Evolutionary conservation across 306 rosid genomes (phyloP), one percentile per base, ranked within the genome.

Genomic region (Prunus padus): DNA sequence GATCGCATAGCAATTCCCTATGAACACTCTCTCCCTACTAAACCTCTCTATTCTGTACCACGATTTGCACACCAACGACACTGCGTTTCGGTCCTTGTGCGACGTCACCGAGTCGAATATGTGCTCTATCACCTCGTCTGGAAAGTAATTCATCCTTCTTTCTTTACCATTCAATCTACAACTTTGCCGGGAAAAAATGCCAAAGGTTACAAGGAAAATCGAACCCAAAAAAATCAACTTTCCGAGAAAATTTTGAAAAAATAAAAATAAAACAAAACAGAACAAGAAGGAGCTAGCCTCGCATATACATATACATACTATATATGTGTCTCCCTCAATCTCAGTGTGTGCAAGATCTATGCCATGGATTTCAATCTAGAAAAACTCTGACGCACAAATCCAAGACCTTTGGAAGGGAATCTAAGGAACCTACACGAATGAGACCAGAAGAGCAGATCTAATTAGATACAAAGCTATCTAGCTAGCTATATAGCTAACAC

Each of bases 81-180:
- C 82, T 5, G 89, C 79, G 87, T 95, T 95, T 20, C 99, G 84
- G 83, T 95, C 97, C 26, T 81, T 69, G 79, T 92, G 93, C 76
- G 95, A 76, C n/a, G 77, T 84, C 26, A 92, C 92, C 57, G 65
- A 86, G 69, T 85, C 96, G 79, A 95, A 92, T 13, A 95, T 83
- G 70, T 90, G 97, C 84, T 92, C 99, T 64, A 95, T 65, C 8
- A 95, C 97, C 89, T 95, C 97, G 64, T 95, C 99, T 2, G 97
- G 99, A 78, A 92, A 95, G 81, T 92, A 89, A 82, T 88, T 95
- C 97, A 92, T 91, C 86, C 20, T 82, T 60, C 49, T 75, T 78
- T 54, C 63, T 75, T 69, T 72, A 81, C 22, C 85, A 69, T 59
- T 49, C 75, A 65, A 28, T n/a, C 57, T 73, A 65, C 69, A 52